phyloP scores from a whole-genome alignment of 139 green algal species.

The Ettlia oleoabundans region DNA sequence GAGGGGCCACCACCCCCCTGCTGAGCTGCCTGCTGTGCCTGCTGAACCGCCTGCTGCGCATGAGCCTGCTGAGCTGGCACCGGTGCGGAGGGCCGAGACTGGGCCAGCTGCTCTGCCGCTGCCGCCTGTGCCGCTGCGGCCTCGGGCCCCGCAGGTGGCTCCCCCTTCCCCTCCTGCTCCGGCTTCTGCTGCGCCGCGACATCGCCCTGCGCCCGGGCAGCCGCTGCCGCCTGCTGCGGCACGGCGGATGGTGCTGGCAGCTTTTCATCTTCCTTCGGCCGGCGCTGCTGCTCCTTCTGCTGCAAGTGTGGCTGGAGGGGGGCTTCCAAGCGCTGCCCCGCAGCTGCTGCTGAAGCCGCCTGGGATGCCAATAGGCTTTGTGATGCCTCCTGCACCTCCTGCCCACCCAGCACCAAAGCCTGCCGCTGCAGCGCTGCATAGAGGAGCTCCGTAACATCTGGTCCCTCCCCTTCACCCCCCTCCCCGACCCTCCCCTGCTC shows the following conservation, averaged over 20 bases:
- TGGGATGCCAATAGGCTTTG: background rate
- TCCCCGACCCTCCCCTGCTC: background rate
- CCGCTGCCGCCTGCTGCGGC: background rate
- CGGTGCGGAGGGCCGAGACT: background rate
- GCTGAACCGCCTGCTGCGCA: background rate
- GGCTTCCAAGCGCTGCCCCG: background rate
- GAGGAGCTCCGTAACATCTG: background rate
- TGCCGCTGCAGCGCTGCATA: constrained; percentile 17
- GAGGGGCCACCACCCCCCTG: no score
- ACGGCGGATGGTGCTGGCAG: background rate
- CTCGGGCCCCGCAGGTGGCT: no score
- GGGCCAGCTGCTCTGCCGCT: background rate
- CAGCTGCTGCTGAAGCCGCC: no score
- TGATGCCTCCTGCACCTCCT: background rate
- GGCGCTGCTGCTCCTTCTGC: background rate
- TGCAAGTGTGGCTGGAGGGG: background rate
- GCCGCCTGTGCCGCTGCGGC: background rate
- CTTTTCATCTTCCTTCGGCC: background rate
- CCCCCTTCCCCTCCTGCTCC: background rate
- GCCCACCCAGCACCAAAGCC: constrained; percentile 2
- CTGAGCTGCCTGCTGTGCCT: background rate
- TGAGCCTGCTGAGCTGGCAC: background rate
- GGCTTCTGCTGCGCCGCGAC: background rate
- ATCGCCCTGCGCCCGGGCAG: background rate
- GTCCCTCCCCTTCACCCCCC: background rate